These are phyloP conservation scores for Paracoccidioides brasiliensis DNA, from an alignment of 2,329 filamentous ascomycete genomes.

Conservation along the genomic window DNA sequence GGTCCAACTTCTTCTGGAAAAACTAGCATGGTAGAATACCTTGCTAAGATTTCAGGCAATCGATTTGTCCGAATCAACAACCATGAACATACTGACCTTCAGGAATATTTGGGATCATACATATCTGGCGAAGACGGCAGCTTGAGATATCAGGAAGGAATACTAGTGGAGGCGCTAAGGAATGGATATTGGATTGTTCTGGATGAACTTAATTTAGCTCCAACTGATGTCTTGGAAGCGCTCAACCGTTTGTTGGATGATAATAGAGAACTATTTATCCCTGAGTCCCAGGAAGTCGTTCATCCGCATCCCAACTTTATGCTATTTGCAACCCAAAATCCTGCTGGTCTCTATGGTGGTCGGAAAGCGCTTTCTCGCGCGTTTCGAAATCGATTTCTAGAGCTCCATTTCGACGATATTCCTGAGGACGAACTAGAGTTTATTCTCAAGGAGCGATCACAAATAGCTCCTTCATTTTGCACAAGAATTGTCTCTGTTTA, in stretches of 20 bases:
- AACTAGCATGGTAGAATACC: conserved; percentile 98
- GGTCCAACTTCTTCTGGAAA: conserved; percentile 96
- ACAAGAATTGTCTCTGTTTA: conserved; percentile 86
- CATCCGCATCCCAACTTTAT: conserved; percentile 91
- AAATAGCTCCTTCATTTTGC: conserved; percentile 85
- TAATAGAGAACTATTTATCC: conserved; percentile 87
- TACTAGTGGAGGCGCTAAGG: conserved; percentile 81
- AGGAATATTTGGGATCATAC: conserved; percentile 95
- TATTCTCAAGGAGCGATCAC: conserved; percentile 77
- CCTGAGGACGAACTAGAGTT: conserved; percentile 85
- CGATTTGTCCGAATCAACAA: conserved; percentile 99
- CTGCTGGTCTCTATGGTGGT: conserved; percentile 86
- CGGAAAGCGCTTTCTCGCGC: conserved; percentile 85
- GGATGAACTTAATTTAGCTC: conserved; percentile 91
- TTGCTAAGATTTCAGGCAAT: conserved; percentile 93
- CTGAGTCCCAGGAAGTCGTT: conserved; percentile 90
- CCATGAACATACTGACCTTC: conserved; percentile 94
- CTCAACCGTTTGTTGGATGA: conserved; percentile 92
- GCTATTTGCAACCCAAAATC: conserved; percentile 96
- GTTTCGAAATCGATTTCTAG: conserved; percentile 92
- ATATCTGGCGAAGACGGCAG: conserved; percentile 74
- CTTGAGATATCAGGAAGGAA: conserved; percentile 80
- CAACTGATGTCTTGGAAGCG: conserved; percentile 91
- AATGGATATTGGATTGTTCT: conserved; percentile 97
- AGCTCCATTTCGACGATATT: conserved; percentile 96